A percentile compares a stretch with the other conserved stretches of the same genome.
These are phyloP conservation scores for Annulohypoxylon bovei DNA, from an alignment of 495 filamentous ascomycete species.

Conservation along the genomic window DNA sequence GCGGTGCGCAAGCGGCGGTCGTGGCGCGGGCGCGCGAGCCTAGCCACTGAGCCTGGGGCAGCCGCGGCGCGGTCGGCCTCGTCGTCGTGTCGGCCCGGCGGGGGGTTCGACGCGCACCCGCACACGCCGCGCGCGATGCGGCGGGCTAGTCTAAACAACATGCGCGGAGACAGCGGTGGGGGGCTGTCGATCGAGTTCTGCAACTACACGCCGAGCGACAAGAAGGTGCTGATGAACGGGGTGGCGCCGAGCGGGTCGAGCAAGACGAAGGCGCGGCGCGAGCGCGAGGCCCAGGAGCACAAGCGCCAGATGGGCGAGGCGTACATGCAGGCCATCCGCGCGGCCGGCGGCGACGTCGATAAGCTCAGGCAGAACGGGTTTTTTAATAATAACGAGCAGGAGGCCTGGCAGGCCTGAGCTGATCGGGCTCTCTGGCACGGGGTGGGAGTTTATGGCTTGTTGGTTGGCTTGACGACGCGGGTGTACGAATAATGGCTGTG, in stretches of 20 bases:
- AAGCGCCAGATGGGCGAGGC: conserved; percentile 78
- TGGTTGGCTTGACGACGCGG: background rate
- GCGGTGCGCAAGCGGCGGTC: conserved; percentile 44
- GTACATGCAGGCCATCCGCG: conserved; percentile 75
- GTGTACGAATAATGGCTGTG: conserved; percentile 18
- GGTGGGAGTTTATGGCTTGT: background rate
- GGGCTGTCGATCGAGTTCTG: conserved; percentile 75
- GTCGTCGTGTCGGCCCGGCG: conserved; percentile 11
- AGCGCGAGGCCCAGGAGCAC: conserved; percentile 82
- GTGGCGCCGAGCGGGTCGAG: conserved; percentile 90
- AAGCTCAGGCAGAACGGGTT: conserved; percentile 52
- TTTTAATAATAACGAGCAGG: conserved; percentile 14
- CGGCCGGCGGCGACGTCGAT: conserved; percentile 80
- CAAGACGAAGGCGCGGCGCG: conserved; percentile 92
- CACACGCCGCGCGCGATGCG: background rate
- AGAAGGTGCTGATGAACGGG: conserved; percentile 81
- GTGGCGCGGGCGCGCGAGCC: conserved; percentile 25
- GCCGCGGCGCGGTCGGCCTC: conserved; percentile 6
- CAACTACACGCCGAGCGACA: conserved; percentile 90
- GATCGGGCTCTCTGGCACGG: background rate
- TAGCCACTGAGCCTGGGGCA: conserved; percentile 32
- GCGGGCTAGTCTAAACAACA: conserved; percentile 1
- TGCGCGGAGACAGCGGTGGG: conserved; percentile 20
- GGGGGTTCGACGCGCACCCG: conserved; percentile 6
- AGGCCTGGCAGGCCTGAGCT: background rate